A percentile compares a stretch with the other conserved stretches of the same genome.
Conservation (phyloP, 345 rosid species). For the Eucalyptus marginata region DNA sequence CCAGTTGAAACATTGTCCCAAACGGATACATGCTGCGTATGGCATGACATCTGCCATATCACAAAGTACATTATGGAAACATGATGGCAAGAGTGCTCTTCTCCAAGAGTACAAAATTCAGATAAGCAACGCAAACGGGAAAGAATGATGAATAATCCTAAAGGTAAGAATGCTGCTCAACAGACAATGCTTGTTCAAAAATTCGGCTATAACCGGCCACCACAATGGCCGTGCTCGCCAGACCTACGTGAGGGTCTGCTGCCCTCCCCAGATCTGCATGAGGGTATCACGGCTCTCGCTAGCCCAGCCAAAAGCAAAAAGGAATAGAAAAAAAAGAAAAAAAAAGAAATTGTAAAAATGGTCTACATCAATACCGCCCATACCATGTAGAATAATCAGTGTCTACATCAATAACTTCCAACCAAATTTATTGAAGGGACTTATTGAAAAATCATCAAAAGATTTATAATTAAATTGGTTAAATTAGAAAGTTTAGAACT, state of each 20-base stretch:
- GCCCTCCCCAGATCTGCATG: neutral
- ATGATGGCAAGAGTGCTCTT: neutral
- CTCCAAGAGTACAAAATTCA: neutral
- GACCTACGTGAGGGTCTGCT: too few species aligned
- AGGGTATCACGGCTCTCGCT: fast-evolving
- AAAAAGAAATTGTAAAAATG: too few species aligned
- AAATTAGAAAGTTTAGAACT: neutral
- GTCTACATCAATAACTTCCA: too few species aligned
- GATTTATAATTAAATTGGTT: fast-evolving
- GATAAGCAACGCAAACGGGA: neutral
- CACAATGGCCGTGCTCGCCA: fast-evolving
- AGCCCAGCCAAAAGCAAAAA: neutral
- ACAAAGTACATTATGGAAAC: neutral
- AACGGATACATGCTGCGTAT: neutral
- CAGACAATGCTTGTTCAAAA: neutral
- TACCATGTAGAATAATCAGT: fast-evolving
- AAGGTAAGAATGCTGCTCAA: neutral
- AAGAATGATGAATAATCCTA: neutral
- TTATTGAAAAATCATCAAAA: neutral
- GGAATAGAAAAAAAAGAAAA: fast-evolving
- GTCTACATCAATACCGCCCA: fast-evolving
- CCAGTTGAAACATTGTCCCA: neutral
- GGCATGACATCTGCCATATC: neutral
- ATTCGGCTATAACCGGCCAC: fast-evolving
- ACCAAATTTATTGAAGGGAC: fast-evolving